Conservation (phyloP, 2,329 filamentous ascomycete genomes). For the Aspergillus fumigatiaffinis region DNA sequence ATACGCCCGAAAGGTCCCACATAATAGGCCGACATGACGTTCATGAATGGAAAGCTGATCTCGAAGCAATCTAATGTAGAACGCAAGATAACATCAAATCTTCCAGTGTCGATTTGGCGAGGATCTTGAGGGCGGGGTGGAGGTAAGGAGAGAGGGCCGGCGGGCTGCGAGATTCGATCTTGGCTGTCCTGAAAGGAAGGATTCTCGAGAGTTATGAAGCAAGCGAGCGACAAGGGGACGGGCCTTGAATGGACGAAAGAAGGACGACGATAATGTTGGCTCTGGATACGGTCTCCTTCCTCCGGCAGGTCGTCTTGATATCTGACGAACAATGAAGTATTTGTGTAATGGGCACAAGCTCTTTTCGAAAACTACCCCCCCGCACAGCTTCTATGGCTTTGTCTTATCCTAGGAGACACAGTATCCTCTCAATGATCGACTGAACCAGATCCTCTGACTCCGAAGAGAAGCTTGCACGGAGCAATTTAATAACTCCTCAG, state of each 20-base stretch:
- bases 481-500: neutral
- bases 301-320: neutral
- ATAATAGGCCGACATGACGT: slow-evolving; percentile 35
- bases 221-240: neutral
- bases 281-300: neutral
- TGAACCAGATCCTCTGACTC: neutral
- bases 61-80: slow-evolving; percentile 1
- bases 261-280: neutral
- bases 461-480: neutral
- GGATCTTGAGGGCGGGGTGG: neutral
- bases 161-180: neutral
- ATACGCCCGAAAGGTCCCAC: slow-evolving; percentile 39
- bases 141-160: neutral
- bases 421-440: neutral
- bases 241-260: neutral
- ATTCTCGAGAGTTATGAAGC: neutral
- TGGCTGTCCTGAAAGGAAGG: neutral
- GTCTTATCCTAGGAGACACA: neutral
- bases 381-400: neutral
- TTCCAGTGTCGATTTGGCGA: neutral
- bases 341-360: neutral
- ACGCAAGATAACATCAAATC: neutral
- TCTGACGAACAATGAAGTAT: neutral
- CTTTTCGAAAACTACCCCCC: neutral
- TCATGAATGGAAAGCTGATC: slow-evolving; percentile 7